Evolutionary conservation across 495 filamentous ascomycete species (phyloP).

Genomic region (Xylaria telfairii): DNA sequence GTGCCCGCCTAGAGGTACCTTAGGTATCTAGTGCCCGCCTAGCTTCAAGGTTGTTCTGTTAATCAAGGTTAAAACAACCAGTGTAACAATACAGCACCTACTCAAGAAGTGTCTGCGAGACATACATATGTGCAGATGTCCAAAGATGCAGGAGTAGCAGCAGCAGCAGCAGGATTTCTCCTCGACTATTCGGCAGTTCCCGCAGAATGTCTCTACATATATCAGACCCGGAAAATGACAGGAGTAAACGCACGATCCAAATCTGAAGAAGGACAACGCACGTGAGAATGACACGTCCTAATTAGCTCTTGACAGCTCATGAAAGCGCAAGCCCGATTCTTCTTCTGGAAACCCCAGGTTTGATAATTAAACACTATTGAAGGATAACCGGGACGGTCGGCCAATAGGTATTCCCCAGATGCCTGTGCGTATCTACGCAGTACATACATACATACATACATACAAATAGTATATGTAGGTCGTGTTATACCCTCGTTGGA

Average conservation of each 20-base stretch:
- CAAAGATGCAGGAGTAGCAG: background rate
- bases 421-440: no score
- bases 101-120: background rate
- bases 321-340: background rate
- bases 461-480: background rate
- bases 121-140: no score
- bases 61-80: background rate
- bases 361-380: conserved; percentile 3
- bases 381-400: background rate
- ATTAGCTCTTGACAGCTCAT: background rate
- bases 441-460: background rate
- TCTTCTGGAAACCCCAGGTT: background rate
- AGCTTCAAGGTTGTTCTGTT: no score
- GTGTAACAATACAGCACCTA: background rate
- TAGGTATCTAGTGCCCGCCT: background rate
- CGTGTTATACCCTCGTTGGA: background rate
- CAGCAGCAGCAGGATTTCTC: background rate
- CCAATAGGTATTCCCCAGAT: background rate
- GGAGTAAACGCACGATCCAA: background rate
- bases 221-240: background rate
- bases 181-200: background rate
- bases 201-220: background rate
- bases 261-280: no score
- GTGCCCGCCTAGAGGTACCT: background rate
- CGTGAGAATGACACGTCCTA: background rate